Base-by-base conservation (phyloP, 306 rosid species). In the Parietaria judaica region DNA sequence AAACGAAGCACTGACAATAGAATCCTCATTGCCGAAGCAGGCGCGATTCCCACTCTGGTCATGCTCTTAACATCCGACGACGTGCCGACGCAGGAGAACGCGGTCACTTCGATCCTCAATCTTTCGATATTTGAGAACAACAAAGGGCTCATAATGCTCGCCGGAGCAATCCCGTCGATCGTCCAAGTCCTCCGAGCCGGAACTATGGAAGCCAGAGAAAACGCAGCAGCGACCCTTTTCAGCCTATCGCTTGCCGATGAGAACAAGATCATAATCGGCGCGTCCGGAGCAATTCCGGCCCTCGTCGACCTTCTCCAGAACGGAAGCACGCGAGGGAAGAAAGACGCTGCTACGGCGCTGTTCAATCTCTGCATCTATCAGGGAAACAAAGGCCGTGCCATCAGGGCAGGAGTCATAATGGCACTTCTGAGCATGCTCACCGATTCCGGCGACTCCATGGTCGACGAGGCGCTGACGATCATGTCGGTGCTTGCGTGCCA, bases 161-260 rank as follows among this genome's bases (percentile, higher is more conserved):
- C 95, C 2, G 99, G 90, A 68, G 97, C 97, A 43, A 72, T 92
- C 62, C 97, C 97, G 66, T 86, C 95, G 35, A 84, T 88, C 72
- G 99, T 94, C 56, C 97, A 86, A 79, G 92, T 94, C 64, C 90
- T 88, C 34, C 79, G 95, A 67, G 76, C 90, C 15, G 97, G 99
- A 69, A 86, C 83, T 83, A 86, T 84, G 90, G 97, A 88, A 78
- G 96, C 94, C 0, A 83, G 86, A 73, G 99, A 94, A 71, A 94
- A 94, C 8, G 89, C 97, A 13, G 97, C 99, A 8, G 99, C 97
- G 14, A 94, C 99, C 36, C 85, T 94, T 52, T 88, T 88, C 48
- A 94, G 99, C 77, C 62, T 94, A 81, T 86, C 99, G 12, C 90
- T 94, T 74, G 97, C 90, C 1, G 99, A 88, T 61, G 99, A 94